Evolutionary conservation across 2,329 filamentous ascomycete species (phyloP).

Genomic region (Ceratocystiopsis sp.): DNA sequence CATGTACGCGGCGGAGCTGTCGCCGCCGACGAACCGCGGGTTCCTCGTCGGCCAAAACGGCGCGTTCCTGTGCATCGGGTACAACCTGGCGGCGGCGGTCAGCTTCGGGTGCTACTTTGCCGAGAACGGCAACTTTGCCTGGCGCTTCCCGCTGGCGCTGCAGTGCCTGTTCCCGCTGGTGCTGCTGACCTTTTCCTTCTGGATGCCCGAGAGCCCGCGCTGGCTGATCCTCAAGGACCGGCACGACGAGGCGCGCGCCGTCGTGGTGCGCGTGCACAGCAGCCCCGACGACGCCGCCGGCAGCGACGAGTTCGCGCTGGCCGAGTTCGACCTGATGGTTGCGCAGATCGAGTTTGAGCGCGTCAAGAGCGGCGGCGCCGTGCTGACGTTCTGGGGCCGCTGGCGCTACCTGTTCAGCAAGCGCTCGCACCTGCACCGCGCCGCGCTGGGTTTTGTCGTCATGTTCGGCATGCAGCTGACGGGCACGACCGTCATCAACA

Average conservation of each 20-base stretch:
- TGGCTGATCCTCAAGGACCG: constrained; percentile 19
- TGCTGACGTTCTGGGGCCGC: not conserved
- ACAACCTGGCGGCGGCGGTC: constrained; percentile 12
- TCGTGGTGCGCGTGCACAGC: constrained; percentile 16
- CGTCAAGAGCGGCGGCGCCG: not conserved
- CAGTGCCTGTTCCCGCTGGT: constrained; percentile 23
- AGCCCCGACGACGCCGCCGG: constrained; percentile 10
- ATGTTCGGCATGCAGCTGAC: constrained; percentile 4
- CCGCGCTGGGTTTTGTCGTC: not conserved
- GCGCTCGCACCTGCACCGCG: constrained; percentile 1
- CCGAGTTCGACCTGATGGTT: constrained; percentile 8
- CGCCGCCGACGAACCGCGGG: not conserved
- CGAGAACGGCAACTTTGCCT: constrained; percentile 12
- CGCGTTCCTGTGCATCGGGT: not conserved
- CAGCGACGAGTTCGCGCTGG: constrained; percentile 1
- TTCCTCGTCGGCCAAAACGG: constrained; percentile 1
- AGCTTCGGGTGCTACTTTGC: constrained; percentile 27
- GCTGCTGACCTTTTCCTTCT: constrained; percentile 11
- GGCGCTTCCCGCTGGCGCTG: constrained; percentile 26
- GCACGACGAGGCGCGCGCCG: constrained; percentile 21
- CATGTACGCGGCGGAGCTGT: constrained; percentile 2
- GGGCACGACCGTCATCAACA: not conserved
- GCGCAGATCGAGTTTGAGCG: constrained; percentile 8
- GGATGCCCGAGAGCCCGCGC: constrained; percentile 22
- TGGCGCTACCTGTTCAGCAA: constrained; percentile 2